phyloP scores from a whole-genome alignment of 768 basidiomycete species.

The Suillus paluster region DNA sequence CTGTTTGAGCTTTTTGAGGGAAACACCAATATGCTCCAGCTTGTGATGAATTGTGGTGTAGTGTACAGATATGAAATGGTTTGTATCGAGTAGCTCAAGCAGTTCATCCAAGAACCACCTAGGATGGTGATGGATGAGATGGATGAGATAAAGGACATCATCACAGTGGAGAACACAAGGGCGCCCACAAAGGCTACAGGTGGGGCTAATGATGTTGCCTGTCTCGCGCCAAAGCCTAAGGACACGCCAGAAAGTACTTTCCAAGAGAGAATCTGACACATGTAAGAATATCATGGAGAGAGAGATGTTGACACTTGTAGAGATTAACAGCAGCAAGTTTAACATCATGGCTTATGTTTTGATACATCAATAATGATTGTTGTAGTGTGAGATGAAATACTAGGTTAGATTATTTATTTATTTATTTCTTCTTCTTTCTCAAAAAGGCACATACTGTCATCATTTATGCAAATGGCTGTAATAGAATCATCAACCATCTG shows the following conservation, averaged over 20 bases:
- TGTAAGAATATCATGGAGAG: slow-evolving; percentile 23
- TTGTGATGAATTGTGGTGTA: too few relatives aligned
- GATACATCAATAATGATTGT: not conserved
- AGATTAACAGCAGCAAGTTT: slow-evolving; percentile 7
- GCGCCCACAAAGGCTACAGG: not conserved
- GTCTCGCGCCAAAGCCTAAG: slow-evolving; percentile 17
- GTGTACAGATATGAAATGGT: too few relatives aligned
- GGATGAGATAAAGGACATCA: not conserved
- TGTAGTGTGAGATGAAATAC: not conserved
- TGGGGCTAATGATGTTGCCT: slow-evolving; percentile 15
- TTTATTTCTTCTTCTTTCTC: too few relatives aligned
- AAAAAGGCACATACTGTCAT: too few relatives aligned
- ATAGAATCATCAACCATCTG: too few relatives aligned
- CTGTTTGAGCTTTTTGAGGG: too few relatives aligned
- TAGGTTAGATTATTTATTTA: too few relatives aligned
- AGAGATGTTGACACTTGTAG: not conserved
- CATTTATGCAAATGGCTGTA: too few relatives aligned
- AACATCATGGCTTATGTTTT: not conserved
- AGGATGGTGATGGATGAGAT: not conserved
- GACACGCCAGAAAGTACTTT: slow-evolving; percentile 27
- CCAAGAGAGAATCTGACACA: slow-evolving; percentile 27
- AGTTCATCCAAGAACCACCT: too few relatives aligned
- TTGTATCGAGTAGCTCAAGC: too few relatives aligned
- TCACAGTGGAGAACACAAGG: slow-evolving; percentile 1
- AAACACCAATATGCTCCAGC: too few relatives aligned